Base-by-base conservation (phyloP, 345 rosid species). In the Chamaenerion angustifolium region DNA sequence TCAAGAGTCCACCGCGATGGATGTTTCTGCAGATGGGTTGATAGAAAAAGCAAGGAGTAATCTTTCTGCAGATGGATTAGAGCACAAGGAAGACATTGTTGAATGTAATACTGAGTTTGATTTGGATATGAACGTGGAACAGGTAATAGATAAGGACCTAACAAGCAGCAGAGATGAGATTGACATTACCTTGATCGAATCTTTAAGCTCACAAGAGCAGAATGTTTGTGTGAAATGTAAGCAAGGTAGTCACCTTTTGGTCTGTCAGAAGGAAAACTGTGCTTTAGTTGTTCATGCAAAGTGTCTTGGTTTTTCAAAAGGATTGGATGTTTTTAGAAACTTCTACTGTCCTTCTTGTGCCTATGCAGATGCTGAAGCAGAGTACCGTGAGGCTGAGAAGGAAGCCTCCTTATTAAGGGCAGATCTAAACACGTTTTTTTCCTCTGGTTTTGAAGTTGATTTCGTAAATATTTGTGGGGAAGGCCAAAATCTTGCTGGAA, bases 321-420 rank as follows among this genome's bases (percentile, higher is more conserved):
- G 40, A 25, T 68, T 70, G 52, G 72, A 70, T 64, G 55, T 60
- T 40, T 55, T 54, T 0, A 73, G 76, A n/a, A 58, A 61, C 7
- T 79, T 74, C 54, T 58, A 52, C 59, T 82, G 85, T 48, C 81
- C 81, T n/a, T 76, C 70, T 59, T 82, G 90, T 67, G 65, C 74
- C 42, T 74, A 67, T 72, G 60, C 77, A 40, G 48, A 21, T 45
- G 68, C 76, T 11, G 63, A 68, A 50, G 66, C 77, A n/a, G 58
- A 72, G 35, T 74, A 70, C 54, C 58, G 66, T 25, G 66, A n/a
- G n/a, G n/a, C n/a, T n/a, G n/a, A n/a, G n/a, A n/a, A n/a, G n/a
- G n/a, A n/a, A n/a, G n/a, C n/a, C 44, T 51, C 69, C 50, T 51
- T 9, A 42, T 74, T 74, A 16, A 68, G 70, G 69, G 71, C 68